Percentiles rank a stretch among this genome's conserved stretches.
Conservation (phyloP, 495 filamentous ascomycete species). For the Hypoxylon intermedium region DNA sequence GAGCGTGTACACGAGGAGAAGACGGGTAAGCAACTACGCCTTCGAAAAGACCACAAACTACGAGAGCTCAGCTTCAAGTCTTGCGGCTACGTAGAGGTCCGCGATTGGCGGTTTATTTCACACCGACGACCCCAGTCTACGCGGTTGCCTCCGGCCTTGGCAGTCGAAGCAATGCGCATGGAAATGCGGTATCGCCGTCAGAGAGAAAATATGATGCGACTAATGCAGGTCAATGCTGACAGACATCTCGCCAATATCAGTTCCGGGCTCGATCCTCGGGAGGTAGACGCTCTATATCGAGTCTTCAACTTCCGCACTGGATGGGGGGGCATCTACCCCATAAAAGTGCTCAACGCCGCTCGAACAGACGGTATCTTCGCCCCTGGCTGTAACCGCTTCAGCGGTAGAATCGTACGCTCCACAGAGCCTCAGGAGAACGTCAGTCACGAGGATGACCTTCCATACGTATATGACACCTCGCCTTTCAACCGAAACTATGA, state of each 20-base stretch:
- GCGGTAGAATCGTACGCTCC: slow-evolving; percentile 30
- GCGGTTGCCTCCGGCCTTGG: background rate
- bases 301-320: slow-evolving; percentile 19
- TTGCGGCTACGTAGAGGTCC: slow-evolving; percentile 53
- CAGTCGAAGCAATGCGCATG: too few relatives aligned
- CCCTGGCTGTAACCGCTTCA: slow-evolving; percentile 43
- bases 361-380: slow-evolving; percentile 33
- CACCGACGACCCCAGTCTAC: background rate
- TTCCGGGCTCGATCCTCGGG: slow-evolving; percentile 24
- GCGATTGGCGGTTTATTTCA: slow-evolving; percentile 21
- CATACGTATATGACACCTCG: too few relatives aligned
- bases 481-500: too few relatives aligned
- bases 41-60: slow-evolving; percentile 31
- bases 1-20: background rate
- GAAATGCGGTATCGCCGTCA: background rate
- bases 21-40: background rate
- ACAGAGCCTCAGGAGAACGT: too few relatives aligned
- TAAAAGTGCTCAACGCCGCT: slow-evolving; percentile 17
- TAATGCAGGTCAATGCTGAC: slow-evolving; percentile 40
- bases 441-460: too few relatives aligned
- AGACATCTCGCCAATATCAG: slow-evolving; percentile 36
- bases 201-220: background rate
- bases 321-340: slow-evolving; percentile 20
- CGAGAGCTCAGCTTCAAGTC: slow-evolving; percentile 49
- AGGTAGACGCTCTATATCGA: slow-evolving; percentile 25